These are phyloP conservation scores for Mycena maculata DNA, from an alignment of 768 basidiomycete genomes.

Conservation along the genomic window DNA sequence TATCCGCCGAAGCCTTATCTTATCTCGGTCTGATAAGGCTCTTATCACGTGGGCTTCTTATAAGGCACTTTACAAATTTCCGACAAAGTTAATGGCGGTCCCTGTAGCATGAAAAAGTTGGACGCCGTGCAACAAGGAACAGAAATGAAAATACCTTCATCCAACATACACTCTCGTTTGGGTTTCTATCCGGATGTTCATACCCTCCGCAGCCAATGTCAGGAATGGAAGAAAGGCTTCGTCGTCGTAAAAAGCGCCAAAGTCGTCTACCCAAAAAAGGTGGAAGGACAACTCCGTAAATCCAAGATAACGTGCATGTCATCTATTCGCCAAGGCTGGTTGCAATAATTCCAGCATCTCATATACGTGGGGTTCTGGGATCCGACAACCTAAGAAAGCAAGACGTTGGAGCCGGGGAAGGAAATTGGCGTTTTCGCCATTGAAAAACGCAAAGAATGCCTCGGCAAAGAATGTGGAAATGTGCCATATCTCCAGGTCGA, in stretches of 20 bases:
- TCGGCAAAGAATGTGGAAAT: background rate
- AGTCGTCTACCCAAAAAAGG: background rate
- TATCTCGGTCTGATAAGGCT: too few species aligned
- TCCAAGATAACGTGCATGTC: background rate
- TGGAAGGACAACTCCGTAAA: slow-evolving; percentile 8
- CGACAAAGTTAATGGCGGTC: too few species aligned
- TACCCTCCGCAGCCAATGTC: background rate
- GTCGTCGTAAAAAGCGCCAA: background rate
- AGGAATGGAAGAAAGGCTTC: background rate
- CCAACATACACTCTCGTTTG: too few species aligned
- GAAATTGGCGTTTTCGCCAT: background rate
- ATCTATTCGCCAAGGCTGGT: background rate
- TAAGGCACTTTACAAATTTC: too few species aligned
- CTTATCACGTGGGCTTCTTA: too few species aligned
- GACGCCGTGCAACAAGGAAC: too few species aligned
- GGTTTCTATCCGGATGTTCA: background rate
- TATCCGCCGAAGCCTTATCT: too few species aligned
- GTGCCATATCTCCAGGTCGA: slow-evolving; percentile 7
- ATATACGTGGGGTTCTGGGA: background rate
- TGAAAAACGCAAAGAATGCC: background rate
- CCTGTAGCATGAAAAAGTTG: too few species aligned
- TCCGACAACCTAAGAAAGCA: slow-evolving; percentile 1
- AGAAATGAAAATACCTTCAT: too few species aligned
- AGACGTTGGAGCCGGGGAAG: slow-evolving; percentile 11
- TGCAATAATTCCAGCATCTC: background rate